Conservation (phyloP, 768 basidiomycete genomes). For the Lactarius trivialis region DNA sequence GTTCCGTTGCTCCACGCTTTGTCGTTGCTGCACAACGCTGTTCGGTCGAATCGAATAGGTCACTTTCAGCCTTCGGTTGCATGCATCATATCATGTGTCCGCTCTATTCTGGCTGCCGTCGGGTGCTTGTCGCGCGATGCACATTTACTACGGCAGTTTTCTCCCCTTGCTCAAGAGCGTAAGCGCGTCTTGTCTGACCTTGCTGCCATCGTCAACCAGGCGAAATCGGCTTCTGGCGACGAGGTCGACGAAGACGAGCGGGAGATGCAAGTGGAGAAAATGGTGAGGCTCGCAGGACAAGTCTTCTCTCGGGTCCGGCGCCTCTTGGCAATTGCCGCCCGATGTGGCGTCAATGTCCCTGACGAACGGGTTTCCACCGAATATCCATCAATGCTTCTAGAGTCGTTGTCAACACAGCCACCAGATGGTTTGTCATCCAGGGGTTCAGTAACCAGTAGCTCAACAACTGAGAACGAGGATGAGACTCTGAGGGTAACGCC, state of each 20-base stretch:
- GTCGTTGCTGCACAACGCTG: slow-evolving; percentile 79
- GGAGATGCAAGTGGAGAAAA: slow-evolving; percentile 56
- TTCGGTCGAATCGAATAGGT: slow-evolving; percentile 61
- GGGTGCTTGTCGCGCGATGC: slow-evolving; percentile 84
- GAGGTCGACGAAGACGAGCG: slow-evolving; percentile 45
- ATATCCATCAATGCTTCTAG: slow-evolving; percentile 16
- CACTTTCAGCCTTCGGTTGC: slow-evolving; percentile 95
- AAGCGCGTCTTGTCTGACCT: slow-evolving; percentile 77
- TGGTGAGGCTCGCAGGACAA: slow-evolving; percentile 75
- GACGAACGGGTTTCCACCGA: slow-evolving; percentile 18
- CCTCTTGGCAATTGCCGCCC: slow-evolving; percentile 71
- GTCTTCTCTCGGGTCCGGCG: slow-evolving; percentile 75
- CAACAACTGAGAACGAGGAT: slow-evolving; percentile 15
- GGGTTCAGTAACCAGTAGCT: slow-evolving; percentile 7
- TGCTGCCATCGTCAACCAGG: slow-evolving; percentile 74
- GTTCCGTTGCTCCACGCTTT: slow-evolving; percentile 79
- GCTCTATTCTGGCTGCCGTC: slow-evolving; percentile 74
- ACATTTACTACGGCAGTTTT: slow-evolving; percentile 56
- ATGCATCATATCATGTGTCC: slow-evolving; percentile 90
- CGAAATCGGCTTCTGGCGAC: slow-evolving; percentile 55
- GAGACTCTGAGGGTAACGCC: slow-evolving; percentile 13
- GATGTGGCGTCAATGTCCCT: slow-evolving; percentile 70
- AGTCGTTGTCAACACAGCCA: slow-evolving; percentile 19
- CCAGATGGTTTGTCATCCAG: slow-evolving; percentile 9
- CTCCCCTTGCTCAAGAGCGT: slow-evolving; percentile 66